These are phyloP conservation scores for Mortierella sp. DNA, from an alignment of 371 early-diverging fungal genomes.

Conservation along the genomic window DNA sequence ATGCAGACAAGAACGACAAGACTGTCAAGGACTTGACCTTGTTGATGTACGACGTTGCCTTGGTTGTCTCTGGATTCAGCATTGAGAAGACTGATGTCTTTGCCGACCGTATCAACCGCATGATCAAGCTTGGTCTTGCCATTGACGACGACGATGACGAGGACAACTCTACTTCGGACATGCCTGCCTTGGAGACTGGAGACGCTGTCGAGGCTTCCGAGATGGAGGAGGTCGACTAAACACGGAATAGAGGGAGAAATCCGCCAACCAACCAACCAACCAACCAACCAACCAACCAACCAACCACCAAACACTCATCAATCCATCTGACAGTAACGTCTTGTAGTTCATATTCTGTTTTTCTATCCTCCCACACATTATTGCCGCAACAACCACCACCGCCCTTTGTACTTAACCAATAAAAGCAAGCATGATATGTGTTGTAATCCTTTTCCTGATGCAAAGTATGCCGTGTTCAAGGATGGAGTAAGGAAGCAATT, in stretches of 20 bases:
- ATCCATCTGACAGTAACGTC: no score
- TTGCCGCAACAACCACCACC: no score
- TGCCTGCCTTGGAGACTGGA: slow-evolving; percentile 70
- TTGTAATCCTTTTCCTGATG: no score
- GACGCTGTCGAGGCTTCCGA: slow-evolving; percentile 81
- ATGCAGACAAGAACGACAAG: slow-evolving; percentile 92
- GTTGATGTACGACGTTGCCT: slow-evolving; percentile 92
- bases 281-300: no score
- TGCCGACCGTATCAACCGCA: slow-evolving; percentile 94
- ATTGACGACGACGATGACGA: slow-evolving; percentile 88
- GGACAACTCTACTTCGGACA: slow-evolving; percentile 62
- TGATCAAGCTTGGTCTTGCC: slow-evolving; percentile 95
- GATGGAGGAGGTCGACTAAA: slow-evolving; percentile 97
- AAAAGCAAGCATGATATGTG: no score
- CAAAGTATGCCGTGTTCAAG: no score
- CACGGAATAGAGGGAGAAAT: neutral
- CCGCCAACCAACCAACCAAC: neutral
- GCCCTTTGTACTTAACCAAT: no score
- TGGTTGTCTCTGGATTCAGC: slow-evolving; percentile 94
- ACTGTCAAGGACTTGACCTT: slow-evolving; percentile 94
- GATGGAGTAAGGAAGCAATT: no score
- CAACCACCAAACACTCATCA: no score
- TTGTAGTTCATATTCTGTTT: no score
- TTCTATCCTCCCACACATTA: no score
- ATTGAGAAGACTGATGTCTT: slow-evolving; percentile 94